Percentiles rank a stretch among this genome's conserved stretches.
These are phyloP conservation scores for Microbotryum violaceum DNA, from an alignment of 1,284 basidiomycete species.

Conservation along the genomic window DNA sequence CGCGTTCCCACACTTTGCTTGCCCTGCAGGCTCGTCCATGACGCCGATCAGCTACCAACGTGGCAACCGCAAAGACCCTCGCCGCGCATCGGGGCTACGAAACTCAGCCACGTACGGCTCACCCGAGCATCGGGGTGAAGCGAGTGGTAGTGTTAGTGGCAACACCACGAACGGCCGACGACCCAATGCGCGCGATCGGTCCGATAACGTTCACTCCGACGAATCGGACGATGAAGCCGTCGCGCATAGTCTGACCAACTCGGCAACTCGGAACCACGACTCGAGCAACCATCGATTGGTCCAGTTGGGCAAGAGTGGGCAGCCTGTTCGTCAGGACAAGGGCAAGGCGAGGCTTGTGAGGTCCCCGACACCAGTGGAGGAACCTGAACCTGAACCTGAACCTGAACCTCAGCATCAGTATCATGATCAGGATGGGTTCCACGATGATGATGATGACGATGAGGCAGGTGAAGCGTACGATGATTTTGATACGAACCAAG, in stretches of 20 bases:
- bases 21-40: conserved; percentile 5
- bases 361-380: background rate
- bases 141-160: conserved; percentile 9
- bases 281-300: too few species aligned
- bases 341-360: conserved; percentile 2
- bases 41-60: conserved; percentile 11
- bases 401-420: background rate
- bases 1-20: background rate
- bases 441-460: conserved; percentile 42
- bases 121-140: too few species aligned
- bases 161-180: conserved; percentile 33
- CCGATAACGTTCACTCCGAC: conserved; percentile 1
- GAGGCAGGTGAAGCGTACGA: conserved; percentile 21
- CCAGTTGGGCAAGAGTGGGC: too few species aligned
- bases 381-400: background rate
- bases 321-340: too few species aligned
- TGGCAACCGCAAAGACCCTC: conserved; percentile 1
- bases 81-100: background rate
- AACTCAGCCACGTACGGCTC: background rate
- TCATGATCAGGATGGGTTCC: background rate
- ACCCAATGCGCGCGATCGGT: conserved; percentile 15
- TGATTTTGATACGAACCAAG: conserved; percentile 11
- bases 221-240: conserved; percentile 9
- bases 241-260: conserved; percentile 7
- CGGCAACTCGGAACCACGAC: background rate